Percentiles rank a stretch among this genome's conserved stretches.
These are phyloP conservation scores for Akanthomyces lecanii DNA, from an alignment of 2,329 filamentous ascomycete genomes.

Conservation along the genomic window DNA sequence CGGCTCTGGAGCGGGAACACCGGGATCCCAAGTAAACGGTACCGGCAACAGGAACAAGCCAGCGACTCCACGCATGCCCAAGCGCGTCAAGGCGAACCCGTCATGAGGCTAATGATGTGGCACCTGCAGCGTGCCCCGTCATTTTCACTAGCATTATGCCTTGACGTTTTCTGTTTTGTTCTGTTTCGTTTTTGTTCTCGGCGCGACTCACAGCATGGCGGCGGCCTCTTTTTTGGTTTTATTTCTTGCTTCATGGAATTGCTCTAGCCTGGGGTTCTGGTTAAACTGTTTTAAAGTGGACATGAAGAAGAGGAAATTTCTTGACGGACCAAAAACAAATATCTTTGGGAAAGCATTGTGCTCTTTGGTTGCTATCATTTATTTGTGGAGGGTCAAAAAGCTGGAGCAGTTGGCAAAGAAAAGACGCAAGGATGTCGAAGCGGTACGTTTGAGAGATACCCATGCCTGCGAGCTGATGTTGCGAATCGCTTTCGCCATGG, in stretches of 20 bases:
- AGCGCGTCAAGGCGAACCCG: conserved; percentile 48
- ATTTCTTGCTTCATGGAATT: not conserved
- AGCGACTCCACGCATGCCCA: conserved; percentile 53
- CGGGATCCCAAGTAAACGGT: conserved; percentile 48
- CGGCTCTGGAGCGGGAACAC: conserved; percentile 45
- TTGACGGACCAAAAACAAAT: not conserved
- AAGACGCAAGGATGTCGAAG: not conserved
- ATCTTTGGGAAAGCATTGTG: not conserved
- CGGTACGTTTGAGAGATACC: not conserved
- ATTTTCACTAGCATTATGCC: conserved; percentile 1
- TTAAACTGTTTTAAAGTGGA: conserved; percentile 8
- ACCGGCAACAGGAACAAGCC: conserved; percentile 48
- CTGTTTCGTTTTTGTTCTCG: not conserved
- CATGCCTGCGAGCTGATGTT: not conserved
- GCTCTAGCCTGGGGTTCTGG: conserved; percentile 14
- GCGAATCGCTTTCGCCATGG: not conserved
- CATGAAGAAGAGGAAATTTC: not conserved
- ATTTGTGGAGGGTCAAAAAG: not conserved
- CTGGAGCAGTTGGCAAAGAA: not conserved
- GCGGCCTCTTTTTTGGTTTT: conserved; percentile 9
- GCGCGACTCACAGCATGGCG: conserved; percentile 14
- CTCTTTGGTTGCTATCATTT: not conserved
- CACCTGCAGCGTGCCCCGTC: conserved; percentile 6
- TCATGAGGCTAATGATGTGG: conserved; percentile 23
- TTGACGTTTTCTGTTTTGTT: conserved; percentile 8